Evolutionary conservation across 148 eudicot genomes (phyloP).

Genomic region (Chenopodium berlandieri): DNA sequence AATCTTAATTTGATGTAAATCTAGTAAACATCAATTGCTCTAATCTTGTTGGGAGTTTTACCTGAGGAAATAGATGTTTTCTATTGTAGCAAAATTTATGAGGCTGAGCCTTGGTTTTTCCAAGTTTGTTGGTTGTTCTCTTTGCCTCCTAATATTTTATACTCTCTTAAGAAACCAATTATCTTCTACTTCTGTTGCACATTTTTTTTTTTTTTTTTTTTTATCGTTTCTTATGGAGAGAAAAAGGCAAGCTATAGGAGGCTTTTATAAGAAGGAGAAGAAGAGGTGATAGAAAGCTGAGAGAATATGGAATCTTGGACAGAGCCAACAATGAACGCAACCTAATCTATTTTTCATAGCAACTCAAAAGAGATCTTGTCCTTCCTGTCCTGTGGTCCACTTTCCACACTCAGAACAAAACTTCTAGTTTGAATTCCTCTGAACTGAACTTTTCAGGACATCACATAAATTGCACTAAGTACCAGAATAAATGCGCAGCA

Average conservation of each 20-base stretch:
- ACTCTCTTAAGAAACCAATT: slow-evolving; percentile 22
- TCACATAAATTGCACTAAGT: slow-evolving; percentile 56
- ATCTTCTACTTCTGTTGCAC: slow-evolving; percentile 29
- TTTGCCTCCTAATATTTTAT: slow-evolving; percentile 8
- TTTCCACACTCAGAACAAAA: slow-evolving; percentile 27
- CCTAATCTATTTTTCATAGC: slow-evolving; percentile 50
- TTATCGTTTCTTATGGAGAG: slow-evolving; percentile 32
- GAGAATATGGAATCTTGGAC: slow-evolving; percentile 69
- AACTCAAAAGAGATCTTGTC: slow-evolving; percentile 45
- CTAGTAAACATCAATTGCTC: slow-evolving; percentile 16
- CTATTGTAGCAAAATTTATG: slow-evolving; percentile 18
- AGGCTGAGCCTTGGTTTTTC: slow-evolving; percentile 22
- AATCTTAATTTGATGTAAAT: slow-evolving; percentile 29
- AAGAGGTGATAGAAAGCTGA: slow-evolving; percentile 31
- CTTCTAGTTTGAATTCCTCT: slow-evolving; percentile 36
- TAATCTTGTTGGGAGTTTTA: slow-evolving; percentile 27
- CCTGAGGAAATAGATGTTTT: slow-evolving; percentile 27
- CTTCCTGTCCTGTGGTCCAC: slow-evolving; percentile 42
- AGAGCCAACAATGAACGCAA: slow-evolving; percentile 39
- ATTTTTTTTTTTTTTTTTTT: slow-evolving; percentile 18
- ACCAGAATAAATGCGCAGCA: slow-evolving; percentile 54
- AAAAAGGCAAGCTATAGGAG: slow-evolving; percentile 32
- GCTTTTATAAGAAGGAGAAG: slow-evolving; percentile 49
- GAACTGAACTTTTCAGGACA: slow-evolving; percentile 44
- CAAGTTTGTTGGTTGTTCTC: slow-evolving; percentile 10